Evolutionary conservation across 2,329 filamentous ascomycete genomes (phyloP).

Genomic region (Aspergillus sp.): DNA sequence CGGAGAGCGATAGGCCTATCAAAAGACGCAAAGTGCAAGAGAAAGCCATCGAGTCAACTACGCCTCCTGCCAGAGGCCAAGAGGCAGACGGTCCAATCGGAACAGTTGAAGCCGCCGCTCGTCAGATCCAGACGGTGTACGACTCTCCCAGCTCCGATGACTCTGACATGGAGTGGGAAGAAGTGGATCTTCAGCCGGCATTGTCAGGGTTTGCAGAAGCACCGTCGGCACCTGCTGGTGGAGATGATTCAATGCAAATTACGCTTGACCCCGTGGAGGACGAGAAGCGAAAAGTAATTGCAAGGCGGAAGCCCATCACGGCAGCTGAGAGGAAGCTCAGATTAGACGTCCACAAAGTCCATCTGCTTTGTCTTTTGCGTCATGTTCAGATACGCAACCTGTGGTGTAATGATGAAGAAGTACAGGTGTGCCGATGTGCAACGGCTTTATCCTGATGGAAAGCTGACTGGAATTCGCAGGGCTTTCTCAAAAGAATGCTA

Average conservation of each 20-base stretch:
- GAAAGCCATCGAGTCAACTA: slow-evolving; percentile 14
- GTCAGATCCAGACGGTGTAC: slow-evolving; percentile 32
- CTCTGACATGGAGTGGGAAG: slow-evolving; percentile 66
- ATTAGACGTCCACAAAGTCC: slow-evolving; percentile 78
- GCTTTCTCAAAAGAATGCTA: slow-evolving; percentile 62
- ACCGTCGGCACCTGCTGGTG: slow-evolving; percentile 14
- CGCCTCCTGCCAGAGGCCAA: slow-evolving; percentile 8
- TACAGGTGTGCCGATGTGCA: slow-evolving; percentile 54
- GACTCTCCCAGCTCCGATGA: slow-evolving; percentile 52
- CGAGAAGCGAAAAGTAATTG: slow-evolving; percentile 21
- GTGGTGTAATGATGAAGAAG: slow-evolving; percentile 78
- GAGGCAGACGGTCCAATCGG: slow-evolving; percentile 7
- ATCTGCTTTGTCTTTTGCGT: slow-evolving; percentile 77
- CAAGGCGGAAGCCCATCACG: slow-evolving; percentile 53
- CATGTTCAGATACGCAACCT: slow-evolving; percentile 76
- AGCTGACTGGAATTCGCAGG: slow-evolving; percentile 21
- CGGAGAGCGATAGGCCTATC: slow-evolving; percentile 25
- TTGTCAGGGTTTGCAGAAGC: slow-evolving; percentile 14
- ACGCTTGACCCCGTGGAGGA: slow-evolving; percentile 35
- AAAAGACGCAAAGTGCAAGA: slow-evolving; percentile 41
- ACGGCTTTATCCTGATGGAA: background rate
- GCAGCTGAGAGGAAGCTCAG: slow-evolving; percentile 60
- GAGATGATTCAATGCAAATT: slow-evolving; percentile 33
- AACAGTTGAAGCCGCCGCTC: slow-evolving; percentile 10
- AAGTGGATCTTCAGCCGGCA: slow-evolving; percentile 49